Percentiles rank a stretch among this genome's conserved stretches.
phyloP scores from a whole-genome alignment of 257 asterid genomes.

The Lycium barbarum region DNA sequence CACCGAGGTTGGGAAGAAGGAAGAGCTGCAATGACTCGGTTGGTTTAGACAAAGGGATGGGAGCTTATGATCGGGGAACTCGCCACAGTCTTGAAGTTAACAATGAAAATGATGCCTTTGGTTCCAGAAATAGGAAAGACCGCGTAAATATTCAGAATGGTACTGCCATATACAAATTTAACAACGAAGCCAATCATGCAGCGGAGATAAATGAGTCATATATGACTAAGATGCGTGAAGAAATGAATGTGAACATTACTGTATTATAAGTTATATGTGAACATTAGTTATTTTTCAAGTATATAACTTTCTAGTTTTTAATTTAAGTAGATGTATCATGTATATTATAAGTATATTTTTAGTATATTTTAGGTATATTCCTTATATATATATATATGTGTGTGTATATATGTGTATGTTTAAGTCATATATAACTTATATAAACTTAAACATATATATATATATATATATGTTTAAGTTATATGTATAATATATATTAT shows the following conservation, averaged over 20 bases:
- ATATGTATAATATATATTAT: too few species aligned
- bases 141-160: constrained; percentile 35
- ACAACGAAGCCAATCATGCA: constrained; percentile 40
- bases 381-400: too few species aligned
- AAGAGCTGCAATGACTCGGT: constrained; percentile 58
- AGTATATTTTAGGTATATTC: too few species aligned
- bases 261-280: too few species aligned
- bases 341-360: too few species aligned
- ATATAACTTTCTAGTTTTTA: too few species aligned
- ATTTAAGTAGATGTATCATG: too few species aligned
- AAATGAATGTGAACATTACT: constrained; percentile 40
- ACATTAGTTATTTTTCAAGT: too few species aligned
- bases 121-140: constrained; percentile 44
- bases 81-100: constrained; percentile 47
- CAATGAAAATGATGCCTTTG: constrained; percentile 40
- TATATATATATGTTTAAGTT: too few species aligned
- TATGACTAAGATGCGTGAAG: constrained; percentile 45
- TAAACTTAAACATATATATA: too few species aligned
- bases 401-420: too few species aligned
- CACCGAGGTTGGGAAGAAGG: constrained; percentile 78
- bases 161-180: constrained; percentile 39
- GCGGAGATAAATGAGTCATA: constrained; percentile 42
- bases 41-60: constrained; percentile 40
- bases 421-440: too few species aligned
- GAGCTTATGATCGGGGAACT: constrained; percentile 40